Evolutionary conservation across 768 basidiomycete genomes (phyloP), one percentile per base, ranked within the genome.

Genomic region (Arthromyces matolae): DNA sequence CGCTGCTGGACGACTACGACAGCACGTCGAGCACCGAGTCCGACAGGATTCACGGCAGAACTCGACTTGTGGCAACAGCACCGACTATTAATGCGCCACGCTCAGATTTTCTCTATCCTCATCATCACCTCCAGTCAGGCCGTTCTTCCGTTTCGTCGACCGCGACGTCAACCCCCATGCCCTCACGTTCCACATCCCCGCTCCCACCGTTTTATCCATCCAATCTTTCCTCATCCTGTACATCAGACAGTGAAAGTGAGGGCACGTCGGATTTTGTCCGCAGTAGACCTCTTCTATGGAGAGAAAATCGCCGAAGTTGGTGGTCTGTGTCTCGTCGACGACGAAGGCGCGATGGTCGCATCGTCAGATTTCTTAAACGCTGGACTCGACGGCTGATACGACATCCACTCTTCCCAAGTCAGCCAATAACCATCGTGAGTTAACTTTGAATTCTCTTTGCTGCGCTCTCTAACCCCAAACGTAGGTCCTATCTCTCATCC

Each of bases 371-470:
- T 13, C 47, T 81, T 47, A 83, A 79, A 62, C 75, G 80, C 56
- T 75, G 74, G 60, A 60, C 79, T 33, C 71, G 81, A 47, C 70
- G 72, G 43, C 55, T 88, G 19, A 64, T 89, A 23, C 75, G 84
- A 50, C 84, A 85, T 65, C 88, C 85, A 13, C 76, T 86, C 65
- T 84, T 89, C 63, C 89, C 89, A 43, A 80, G 78, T 53, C 87
- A 87, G 52, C 89, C 89, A 9, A 72, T 86, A 55, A 86, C 88
- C 49, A 88, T 93, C 46, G 89, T 89, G 55, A 64, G 86, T 38
- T 36, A 31, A n/a, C 41, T 35, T 41, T 51, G 54, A n/a, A 36
- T 22, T 44, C 5, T 39, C 20, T 25, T 16, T 33, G 7, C 34
- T 16, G 36, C 32, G 8, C 37, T 39, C 50, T 23, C 45, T 50